phyloP scores from a whole-genome alignment of 164 flowering plant genomes.

The Vitis labrusca region DNA sequence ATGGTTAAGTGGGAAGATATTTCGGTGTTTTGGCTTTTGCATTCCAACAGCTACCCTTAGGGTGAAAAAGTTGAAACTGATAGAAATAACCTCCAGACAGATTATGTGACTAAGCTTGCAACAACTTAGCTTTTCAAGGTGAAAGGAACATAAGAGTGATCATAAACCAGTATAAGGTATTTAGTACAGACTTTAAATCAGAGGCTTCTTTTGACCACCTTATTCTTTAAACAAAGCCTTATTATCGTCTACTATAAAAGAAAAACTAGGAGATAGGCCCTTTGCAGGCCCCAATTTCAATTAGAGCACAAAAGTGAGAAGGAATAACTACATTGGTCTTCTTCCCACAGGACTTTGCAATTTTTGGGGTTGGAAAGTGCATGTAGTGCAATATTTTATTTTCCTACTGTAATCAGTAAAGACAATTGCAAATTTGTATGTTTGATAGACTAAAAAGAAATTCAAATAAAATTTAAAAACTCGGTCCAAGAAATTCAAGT shows the following conservation, averaged over 20 bases:
- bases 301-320: neutral
- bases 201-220: neutral
- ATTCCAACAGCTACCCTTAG: neutral
- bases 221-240: neutral
- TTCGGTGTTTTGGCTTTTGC: neutral
- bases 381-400: too few species aligned
- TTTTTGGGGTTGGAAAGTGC: too few species aligned
- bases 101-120: neutral
- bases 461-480: too few species aligned
- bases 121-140: neutral
- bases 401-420: too few species aligned
- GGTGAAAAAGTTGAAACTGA: neutral
- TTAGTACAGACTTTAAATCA: neutral
- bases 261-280: neutral
- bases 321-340: too few species aligned
- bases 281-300: neutral
- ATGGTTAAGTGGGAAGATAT: neutral
- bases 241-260: neutral
- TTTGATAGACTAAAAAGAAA: too few species aligned
- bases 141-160: neutral
- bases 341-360: too few species aligned
- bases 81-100: neutral
- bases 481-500: neutral
- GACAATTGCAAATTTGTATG: too few species aligned
- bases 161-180: neutral